Percentiles rank a stretch among this genome's conserved stretches.
These are phyloP conservation scores for Sordariomycetes sp. DNA, from an alignment of 2,329 filamentous ascomycete genomes.

Conservation along the genomic window DNA sequence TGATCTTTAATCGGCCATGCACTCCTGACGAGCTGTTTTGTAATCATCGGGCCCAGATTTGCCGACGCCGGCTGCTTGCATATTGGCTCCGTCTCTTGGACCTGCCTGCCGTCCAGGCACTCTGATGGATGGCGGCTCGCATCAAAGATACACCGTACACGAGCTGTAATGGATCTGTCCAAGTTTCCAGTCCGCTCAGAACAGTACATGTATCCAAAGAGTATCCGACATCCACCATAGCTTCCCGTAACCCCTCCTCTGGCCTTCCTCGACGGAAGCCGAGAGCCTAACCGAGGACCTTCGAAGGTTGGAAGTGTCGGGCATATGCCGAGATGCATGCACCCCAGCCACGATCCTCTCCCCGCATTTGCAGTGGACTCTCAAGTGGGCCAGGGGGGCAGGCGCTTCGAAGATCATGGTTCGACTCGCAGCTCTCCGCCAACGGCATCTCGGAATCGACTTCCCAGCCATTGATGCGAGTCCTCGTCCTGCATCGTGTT, in stretches of 20 bases:
- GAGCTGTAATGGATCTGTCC: too few relatives aligned
- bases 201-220: too few relatives aligned
- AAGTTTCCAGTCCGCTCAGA: too few relatives aligned
- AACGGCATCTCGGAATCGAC: neutral
- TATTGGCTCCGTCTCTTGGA: neutral
- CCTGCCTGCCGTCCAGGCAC: neutral
- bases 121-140: too few relatives aligned
- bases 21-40: neutral
- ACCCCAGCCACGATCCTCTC: neutral
- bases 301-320: neutral
- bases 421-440: neutral
- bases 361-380: neutral
- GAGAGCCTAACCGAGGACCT: neutral
- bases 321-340: neutral
- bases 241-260: neutral
- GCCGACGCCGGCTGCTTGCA: neutral
- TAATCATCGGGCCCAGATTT: conserved; percentile 3
- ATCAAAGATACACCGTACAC: too few relatives aligned
- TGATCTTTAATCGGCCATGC: neutral
- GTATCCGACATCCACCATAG: neutral
- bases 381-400: neutral
- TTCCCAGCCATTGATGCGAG: neutral
- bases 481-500: neutral
- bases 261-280: neutral
- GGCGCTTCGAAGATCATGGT: neutral